These are phyloP conservation scores for Amanita subjunquillea DNA, from an alignment of 768 basidiomycete genomes.

Conservation along the genomic window DNA sequence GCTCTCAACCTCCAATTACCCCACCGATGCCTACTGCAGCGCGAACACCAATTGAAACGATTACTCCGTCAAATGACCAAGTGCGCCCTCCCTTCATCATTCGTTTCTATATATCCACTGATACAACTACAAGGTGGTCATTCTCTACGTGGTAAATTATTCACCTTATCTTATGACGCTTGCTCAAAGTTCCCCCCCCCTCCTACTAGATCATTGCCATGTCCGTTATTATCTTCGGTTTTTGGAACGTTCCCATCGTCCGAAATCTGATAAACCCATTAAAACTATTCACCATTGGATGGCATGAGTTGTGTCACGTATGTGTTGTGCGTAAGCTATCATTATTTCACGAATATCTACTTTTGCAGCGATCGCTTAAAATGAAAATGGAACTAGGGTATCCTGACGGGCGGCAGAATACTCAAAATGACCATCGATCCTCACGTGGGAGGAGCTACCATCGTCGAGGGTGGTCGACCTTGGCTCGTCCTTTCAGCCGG, in stretches of 20 bases:
- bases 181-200: background rate
- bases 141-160: constrained; percentile 55
- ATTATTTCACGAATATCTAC: constrained; percentile 1
- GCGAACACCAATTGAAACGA: constrained; percentile 27
- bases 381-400: constrained; percentile 36
- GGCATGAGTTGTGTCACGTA: constrained; percentile 84
- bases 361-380: background rate
- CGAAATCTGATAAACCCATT: constrained; percentile 74
- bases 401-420: constrained; percentile 72
- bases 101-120: constrained; percentile 8
- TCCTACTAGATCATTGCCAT: constrained; percentile 63
- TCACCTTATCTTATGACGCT: constrained; percentile 7
- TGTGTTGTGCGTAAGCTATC: constrained; percentile 40
- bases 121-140: constrained; percentile 38
- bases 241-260: constrained; percentile 81
- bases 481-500: constrained; percentile 66
- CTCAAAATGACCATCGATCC: constrained; percentile 79
- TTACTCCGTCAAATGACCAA: constrained; percentile 65
- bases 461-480: constrained; percentile 70
- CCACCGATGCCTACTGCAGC: constrained; percentile 28
- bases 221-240: constrained; percentile 76
- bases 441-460: constrained; percentile 64
- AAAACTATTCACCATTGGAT: constrained; percentile 82
- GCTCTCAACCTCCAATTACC: constrained; percentile 27
- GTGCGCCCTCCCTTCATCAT: constrained; percentile 25